phyloP scores from a whole-genome alignment of 768 basidiomycete species.

The Leccinum incarnatum region DNA sequence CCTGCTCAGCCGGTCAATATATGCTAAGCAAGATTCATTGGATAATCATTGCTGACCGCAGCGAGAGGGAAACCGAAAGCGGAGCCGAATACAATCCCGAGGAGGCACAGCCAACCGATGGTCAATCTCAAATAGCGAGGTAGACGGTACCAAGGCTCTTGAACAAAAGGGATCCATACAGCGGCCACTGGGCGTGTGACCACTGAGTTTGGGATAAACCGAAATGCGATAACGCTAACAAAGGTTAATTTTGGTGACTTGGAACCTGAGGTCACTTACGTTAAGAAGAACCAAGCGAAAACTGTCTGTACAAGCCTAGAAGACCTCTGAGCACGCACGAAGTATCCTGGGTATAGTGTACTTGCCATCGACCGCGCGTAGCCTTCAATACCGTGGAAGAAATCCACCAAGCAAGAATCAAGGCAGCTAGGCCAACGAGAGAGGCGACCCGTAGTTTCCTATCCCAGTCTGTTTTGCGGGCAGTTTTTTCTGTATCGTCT shows the following conservation, averaged over 20 bases:
- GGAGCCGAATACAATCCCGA: constrained; percentile 80
- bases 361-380: constrained; percentile 75
- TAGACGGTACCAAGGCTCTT: constrained; percentile 66
- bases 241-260: background rate
- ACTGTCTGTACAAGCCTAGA: constrained; percentile 75
- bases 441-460: constrained; percentile 41
- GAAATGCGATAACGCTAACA: constrained; percentile 71
- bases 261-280: constrained; percentile 40
- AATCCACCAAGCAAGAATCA: constrained; percentile 87
- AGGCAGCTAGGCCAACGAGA: constrained; percentile 48
- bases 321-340: constrained; percentile 1
- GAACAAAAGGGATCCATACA: constrained; percentile 65
- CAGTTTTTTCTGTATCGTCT: constrained; percentile 9
- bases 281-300: constrained; percentile 80
- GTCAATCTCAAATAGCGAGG: constrained; percentile 52
- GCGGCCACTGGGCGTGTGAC: constrained; percentile 70
- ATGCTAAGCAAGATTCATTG: constrained; percentile 1
- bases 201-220: constrained; percentile 73
- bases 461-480: constrained; percentile 1
- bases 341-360: background rate
- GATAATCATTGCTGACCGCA: constrained; percentile 37
- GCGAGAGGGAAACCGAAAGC: constrained; percentile 77
- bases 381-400: constrained; percentile 63
- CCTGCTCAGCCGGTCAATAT: constrained; percentile 35
- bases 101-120: constrained; percentile 73